Conservation (phyloP, 495 filamentous ascomycete species). For the Xylaria curta region DNA sequence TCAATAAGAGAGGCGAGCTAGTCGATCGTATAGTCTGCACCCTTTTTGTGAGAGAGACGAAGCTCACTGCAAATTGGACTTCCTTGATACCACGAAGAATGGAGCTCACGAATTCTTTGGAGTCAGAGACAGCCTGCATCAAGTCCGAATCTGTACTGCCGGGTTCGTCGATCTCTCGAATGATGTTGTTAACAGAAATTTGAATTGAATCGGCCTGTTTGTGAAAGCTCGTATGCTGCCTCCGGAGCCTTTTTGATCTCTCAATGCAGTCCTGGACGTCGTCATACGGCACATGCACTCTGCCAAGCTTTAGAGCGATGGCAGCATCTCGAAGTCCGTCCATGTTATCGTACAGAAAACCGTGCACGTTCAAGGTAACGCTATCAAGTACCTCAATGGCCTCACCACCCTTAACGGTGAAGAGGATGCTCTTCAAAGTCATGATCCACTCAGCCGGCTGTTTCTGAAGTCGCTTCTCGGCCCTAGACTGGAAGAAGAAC, state of each 20-base stretch:
- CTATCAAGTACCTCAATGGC: slow-evolving; percentile 90
- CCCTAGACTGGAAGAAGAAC: slow-evolving; percentile 81
- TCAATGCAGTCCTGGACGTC: slow-evolving; percentile 71
- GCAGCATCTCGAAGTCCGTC: slow-evolving; percentile 91
- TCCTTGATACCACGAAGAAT: slow-evolving; percentile 92
- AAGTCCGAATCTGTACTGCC: slow-evolving; percentile 72
- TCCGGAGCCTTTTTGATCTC: slow-evolving; percentile 49
- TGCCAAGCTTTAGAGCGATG: slow-evolving; percentile 86
- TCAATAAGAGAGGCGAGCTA: slow-evolving; percentile 76
- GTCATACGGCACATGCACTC: slow-evolving; percentile 89
- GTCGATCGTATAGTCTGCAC: slow-evolving; percentile 68
- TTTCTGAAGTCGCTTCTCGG: slow-evolving; percentile 70
- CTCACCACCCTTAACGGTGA: slow-evolving; percentile 83
- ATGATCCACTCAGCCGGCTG: slow-evolving; percentile 94
- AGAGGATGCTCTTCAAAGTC: slow-evolving; percentile 81
- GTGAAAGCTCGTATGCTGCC: slow-evolving; percentile 34
- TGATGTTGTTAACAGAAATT: slow-evolving; percentile 73
- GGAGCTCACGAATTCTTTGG: slow-evolving; percentile 89
- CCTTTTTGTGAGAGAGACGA: slow-evolving; percentile 82
- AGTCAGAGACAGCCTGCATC: slow-evolving; percentile 87
- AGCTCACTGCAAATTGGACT: slow-evolving; percentile 94
- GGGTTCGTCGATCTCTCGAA: slow-evolving; percentile 77
- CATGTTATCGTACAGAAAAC: slow-evolving; percentile 84
- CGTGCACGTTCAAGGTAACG: slow-evolving; percentile 86
- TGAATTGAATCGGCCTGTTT: slow-evolving; percentile 52